Evolutionary conservation across 2,329 filamentous ascomycete species (phyloP).

Genomic region (Colletotrichum australisinense): DNA sequence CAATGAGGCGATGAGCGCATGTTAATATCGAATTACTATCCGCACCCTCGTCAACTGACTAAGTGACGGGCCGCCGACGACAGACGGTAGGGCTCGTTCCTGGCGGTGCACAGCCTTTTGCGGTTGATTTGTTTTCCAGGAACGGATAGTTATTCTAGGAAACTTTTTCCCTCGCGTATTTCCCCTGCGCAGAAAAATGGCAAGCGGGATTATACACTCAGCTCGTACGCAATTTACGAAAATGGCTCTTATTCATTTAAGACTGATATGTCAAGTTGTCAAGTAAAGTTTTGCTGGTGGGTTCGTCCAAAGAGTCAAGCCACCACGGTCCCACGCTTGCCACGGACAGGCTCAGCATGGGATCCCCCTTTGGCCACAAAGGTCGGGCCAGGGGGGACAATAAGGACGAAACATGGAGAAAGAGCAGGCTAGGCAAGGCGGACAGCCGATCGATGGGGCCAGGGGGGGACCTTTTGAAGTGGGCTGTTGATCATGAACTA

Average conservation of each 20-base stretch:
- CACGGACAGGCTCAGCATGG: not conserved
- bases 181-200: not conserved
- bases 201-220: not conserved
- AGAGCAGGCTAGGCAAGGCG: not conserved
- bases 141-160: conserved; percentile 13
- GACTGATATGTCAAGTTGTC: conserved; percentile 19
- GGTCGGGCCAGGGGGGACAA: not conserved
- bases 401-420: conserved; percentile 30
- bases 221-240: not conserved
- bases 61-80: conserved; percentile 1
- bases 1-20: conserved; percentile 8
- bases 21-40: conserved; percentile 17
- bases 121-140: not conserved
- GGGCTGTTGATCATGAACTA: not conserved
- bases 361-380: not conserved
- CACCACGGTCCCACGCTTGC: not conserved
- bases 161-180: not conserved
- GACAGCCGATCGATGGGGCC: conserved; percentile 26
- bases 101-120: conserved; percentile 4
- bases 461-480: not conserved
- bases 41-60: conserved; percentile 5
- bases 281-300: conserved; percentile 23
- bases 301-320: conserved; percentile 13
- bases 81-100: conserved; percentile 9
- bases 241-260: conserved; percentile 11